Evolutionary conservation across 805 yeast genomes (phyloP).

Genomic region (Candida bentonensis): DNA sequence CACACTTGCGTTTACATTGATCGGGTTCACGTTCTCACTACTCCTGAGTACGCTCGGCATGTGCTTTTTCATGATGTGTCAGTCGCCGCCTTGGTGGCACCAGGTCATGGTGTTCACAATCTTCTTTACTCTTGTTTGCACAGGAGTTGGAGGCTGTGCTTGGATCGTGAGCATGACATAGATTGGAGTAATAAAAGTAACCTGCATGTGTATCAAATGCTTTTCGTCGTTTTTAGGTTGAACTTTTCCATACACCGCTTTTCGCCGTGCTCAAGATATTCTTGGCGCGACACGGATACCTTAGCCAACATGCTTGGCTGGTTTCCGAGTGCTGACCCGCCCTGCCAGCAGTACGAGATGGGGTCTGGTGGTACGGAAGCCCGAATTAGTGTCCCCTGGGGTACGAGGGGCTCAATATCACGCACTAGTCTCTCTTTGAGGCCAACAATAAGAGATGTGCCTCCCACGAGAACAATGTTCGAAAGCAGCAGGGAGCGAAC

Average conservation of each 20-base stretch:
- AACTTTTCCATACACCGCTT: conserved; percentile 39
- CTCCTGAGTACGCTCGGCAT: conserved; percentile 30
- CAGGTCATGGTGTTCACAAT: conserved; percentile 29
- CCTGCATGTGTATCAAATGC: background rate
- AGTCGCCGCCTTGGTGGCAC: conserved; percentile 29
- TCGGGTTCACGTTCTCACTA: conserved; percentile 30
- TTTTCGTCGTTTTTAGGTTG: conserved; percentile 16
- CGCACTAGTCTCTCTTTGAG: conserved; percentile 40
- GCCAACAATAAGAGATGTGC: conserved; percentile 59
- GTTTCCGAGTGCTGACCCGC: conserved; percentile 34
- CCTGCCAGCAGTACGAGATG: conserved; percentile 41
- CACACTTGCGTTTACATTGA: conserved; percentile 21
- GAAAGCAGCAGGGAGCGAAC: conserved; percentile 57
- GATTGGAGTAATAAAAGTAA: no score
- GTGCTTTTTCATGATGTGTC: conserved; percentile 30
- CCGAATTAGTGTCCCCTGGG: conserved; percentile 18
- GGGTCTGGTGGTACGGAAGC: conserved; percentile 23
- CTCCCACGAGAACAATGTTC: conserved; percentile 74
- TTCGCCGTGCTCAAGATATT: conserved; percentile 77
- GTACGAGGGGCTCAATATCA: conserved; percentile 23
- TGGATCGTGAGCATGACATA: conserved; percentile 7
- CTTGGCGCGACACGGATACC: conserved; percentile 56
- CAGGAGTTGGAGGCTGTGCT: conserved; percentile 32
- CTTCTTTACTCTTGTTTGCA: conserved; percentile 25
- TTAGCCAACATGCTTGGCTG: conserved; percentile 26